Conservation (phyloP, 2,329 filamentous ascomycete genomes). For the Penicillium glabrum region DNA sequence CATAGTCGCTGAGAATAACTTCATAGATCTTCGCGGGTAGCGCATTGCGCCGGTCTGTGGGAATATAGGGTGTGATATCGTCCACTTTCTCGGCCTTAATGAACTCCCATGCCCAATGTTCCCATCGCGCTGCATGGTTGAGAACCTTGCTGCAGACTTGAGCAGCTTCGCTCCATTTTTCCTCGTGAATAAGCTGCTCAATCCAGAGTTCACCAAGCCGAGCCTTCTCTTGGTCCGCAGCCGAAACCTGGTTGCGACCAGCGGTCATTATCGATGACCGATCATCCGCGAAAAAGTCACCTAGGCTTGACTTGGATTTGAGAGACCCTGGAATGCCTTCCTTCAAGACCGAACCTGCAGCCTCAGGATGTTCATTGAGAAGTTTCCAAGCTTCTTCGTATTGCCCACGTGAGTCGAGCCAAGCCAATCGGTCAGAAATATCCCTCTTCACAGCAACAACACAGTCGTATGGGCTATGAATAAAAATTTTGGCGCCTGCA, state of each 20-base stretch:
- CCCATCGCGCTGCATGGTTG: conserved; percentile 77
- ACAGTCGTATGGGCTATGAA: conserved; percentile 95
- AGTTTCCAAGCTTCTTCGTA: conserved; percentile 88
- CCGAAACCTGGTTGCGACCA: conserved; percentile 60
- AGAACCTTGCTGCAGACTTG: conserved; percentile 80
- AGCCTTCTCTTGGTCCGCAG: conserved; percentile 81
- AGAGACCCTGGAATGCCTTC: conserved; percentile 34
- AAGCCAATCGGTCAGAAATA: conserved; percentile 77
- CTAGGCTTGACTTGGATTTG: conserved; percentile 47
- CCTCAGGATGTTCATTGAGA: conserved; percentile 82
- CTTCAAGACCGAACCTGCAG: conserved; percentile 45
- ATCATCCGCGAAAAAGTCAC: conserved; percentile 73
- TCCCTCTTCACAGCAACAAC: conserved; percentile 89
- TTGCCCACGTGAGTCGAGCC: conserved; percentile 78
- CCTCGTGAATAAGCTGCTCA: conserved; percentile 72
- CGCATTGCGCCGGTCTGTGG: conserved; percentile 73
- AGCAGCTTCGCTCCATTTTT: conserved; percentile 76
- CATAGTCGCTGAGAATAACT: conserved; percentile 83
- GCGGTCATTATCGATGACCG: conserved; percentile 61
- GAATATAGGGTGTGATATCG: conserved; percentile 83
- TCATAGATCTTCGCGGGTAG: conserved; percentile 84
- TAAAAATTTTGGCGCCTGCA: conserved; percentile 77
- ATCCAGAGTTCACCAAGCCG: conserved; percentile 93
- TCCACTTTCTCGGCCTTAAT: conserved; percentile 82
- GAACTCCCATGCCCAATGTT: conserved; percentile 94